phyloP scores from a whole-genome alignment of 257 asterid species.

The Gentiana straminea region DNA sequence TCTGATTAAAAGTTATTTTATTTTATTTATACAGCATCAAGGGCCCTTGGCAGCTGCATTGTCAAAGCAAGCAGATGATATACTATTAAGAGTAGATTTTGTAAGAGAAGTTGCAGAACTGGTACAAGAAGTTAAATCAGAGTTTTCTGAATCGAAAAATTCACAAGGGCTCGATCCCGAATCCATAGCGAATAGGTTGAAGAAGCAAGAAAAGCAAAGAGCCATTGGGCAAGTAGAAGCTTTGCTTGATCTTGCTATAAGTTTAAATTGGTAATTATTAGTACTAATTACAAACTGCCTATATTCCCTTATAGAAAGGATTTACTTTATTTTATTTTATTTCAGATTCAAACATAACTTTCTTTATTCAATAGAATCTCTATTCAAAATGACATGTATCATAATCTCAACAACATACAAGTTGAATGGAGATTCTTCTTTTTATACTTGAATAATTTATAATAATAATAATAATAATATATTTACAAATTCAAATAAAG shows the following conservation, averaged over 20 bases:
- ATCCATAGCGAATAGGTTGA: constrained; percentile 62
- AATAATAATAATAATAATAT: too few relatives aligned
- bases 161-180: constrained; percentile 61
- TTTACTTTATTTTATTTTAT: too few relatives aligned
- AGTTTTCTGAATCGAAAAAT: constrained; percentile 28
- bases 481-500: too few relatives aligned
- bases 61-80: constrained; percentile 50
- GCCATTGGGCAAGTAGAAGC: constrained; percentile 65
- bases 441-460: too few relatives aligned
- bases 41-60: constrained; percentile 65
- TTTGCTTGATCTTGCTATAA: constrained; percentile 66
- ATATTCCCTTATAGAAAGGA: too few relatives aligned
- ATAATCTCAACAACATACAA: too few relatives aligned
- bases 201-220: constrained; percentile 86
- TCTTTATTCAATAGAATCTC: too few relatives aligned
- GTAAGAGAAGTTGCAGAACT: constrained; percentile 68
- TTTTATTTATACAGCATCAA: constrained; percentile 40
- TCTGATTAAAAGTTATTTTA: not conserved
- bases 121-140: constrained; percentile 59
- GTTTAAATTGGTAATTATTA: constrained; percentile 42
- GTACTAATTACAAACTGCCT: too few relatives aligned
- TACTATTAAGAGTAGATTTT: constrained; percentile 79
- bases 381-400: too few relatives aligned
- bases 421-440: too few relatives aligned
- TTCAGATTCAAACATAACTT: too few relatives aligned